Evolutionary conservation across 179 eudicot genomes (phyloP).

Genomic region (Patellifolia procumbens): DNA sequence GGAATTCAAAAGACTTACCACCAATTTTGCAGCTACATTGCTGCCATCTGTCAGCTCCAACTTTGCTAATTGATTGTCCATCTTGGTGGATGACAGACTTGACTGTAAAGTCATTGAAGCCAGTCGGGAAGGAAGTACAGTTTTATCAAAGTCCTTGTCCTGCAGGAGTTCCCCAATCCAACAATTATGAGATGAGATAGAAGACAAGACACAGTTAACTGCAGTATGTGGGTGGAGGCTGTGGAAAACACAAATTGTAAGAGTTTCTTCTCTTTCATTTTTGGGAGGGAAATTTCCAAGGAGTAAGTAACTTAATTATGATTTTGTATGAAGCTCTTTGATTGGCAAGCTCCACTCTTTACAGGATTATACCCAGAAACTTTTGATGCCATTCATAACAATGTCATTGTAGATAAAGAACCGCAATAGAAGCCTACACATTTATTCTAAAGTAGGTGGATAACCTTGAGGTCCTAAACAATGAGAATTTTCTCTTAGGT

Average conservation of each 20-base stretch:
- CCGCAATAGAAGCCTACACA: neutral
- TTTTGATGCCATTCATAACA: neutral
- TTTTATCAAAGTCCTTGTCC: conserved; percentile 61
- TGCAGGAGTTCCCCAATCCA: conserved; percentile 29
- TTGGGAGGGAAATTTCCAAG: neutral
- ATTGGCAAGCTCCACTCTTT: neutral
- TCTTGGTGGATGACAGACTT: conserved; percentile 38
- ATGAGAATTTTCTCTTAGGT: neutral
- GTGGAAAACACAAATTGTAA: neutral
- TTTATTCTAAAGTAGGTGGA: neutral
- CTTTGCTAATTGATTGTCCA: conserved; percentile 55
- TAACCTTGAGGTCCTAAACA: neutral
- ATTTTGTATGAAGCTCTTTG: neutral
- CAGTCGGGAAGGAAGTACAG: conserved; percentile 58
- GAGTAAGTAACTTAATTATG: neutral
- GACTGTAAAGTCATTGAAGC: conserved; percentile 59
- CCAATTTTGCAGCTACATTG: conserved; percentile 70
- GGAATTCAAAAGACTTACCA: conserved; percentile 53
- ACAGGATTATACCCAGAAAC: neutral
- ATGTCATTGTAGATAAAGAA: neutral
- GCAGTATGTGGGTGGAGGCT: neutral
- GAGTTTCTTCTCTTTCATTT: no score
- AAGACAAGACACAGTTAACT: neutral
- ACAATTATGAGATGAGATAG: conserved; percentile 4
- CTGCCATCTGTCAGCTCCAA: conserved; percentile 77